Percentiles rank a stretch among this genome's conserved stretches.
phyloP scores from a whole-genome alignment of 148 eudicot species.

The Bassia scoparia region DNA sequence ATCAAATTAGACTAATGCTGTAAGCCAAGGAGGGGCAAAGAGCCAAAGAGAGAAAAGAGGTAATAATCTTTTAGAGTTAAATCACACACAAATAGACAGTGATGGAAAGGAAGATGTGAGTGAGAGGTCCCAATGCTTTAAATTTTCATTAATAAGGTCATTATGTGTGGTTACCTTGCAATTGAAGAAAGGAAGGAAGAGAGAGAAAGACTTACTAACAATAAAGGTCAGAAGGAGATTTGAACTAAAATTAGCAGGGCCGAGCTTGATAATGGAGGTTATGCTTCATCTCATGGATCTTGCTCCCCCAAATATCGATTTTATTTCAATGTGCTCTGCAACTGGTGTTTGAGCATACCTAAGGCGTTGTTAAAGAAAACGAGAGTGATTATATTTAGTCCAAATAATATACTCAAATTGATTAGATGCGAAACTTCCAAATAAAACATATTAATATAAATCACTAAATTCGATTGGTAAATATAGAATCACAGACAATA shows the following conservation, averaged over 20 bases:
- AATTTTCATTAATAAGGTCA: slow-evolving; percentile 20
- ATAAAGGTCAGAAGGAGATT: slow-evolving; percentile 30
- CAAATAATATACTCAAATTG: too few species aligned
- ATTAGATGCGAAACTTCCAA: too few species aligned
- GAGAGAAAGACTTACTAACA: slow-evolving; percentile 25
- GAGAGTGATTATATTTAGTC: neutral
- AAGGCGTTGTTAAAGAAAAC: neutral
- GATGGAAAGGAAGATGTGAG: slow-evolving; percentile 15
- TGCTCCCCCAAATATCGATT: slow-evolving; percentile 34
- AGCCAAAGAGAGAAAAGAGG: too few species aligned
- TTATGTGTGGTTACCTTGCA: slow-evolving; percentile 25
- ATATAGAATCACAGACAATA: too few species aligned
- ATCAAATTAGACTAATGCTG: too few species aligned
- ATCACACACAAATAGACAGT: too few species aligned
- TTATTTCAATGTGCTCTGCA: slow-evolving; percentile 1
- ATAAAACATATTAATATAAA: too few species aligned
- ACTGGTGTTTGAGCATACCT: slow-evolving; percentile 15
- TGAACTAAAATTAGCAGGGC: slow-evolving; percentile 31
- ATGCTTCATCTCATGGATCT: slow-evolving; percentile 41
- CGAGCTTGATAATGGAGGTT: slow-evolving; percentile 38
- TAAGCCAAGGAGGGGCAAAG: too few species aligned
- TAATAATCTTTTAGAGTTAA: too few species aligned
- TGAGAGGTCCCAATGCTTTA: slow-evolving; percentile 21
- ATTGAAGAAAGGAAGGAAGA: slow-evolving; percentile 16
- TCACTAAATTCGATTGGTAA: too few species aligned